These are phyloP conservation scores for Pseudoturritis turrita DNA, from an alignment of 345 rosid genomes.

Conservation along the genomic window DNA sequence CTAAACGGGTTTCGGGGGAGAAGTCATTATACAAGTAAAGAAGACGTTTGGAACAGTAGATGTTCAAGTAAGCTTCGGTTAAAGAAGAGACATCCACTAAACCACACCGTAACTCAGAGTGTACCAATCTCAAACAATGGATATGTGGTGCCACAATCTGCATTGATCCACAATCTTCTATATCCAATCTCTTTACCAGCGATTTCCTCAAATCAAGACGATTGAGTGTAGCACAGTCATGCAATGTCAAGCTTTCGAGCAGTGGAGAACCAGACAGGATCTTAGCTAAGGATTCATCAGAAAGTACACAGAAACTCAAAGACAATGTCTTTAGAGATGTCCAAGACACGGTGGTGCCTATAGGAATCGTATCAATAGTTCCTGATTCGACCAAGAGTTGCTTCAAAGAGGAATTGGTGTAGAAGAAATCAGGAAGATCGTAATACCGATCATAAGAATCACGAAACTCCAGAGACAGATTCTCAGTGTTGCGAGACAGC, in stretches of 20 bases:
- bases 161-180: not conserved
- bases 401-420: not conserved
- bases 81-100: constrained; percentile 2
- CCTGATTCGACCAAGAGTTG: not conserved
- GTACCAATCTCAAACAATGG: not conserved
- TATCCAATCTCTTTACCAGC: not conserved
- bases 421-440: not conserved
- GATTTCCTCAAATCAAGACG: constrained; percentile 4
- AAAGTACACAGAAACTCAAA: not conserved
- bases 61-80: not conserved
- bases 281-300: not conserved
- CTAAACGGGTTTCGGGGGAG: too few relatives aligned
- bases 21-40: too few relatives aligned
- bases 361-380: not conserved
- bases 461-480: not conserved
- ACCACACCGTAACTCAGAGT: not conserved
- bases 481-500: not conserved
- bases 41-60: too few relatives aligned
- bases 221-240: not conserved
- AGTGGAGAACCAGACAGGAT: constrained; percentile 2
- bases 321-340: not conserved
- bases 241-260: not conserved
- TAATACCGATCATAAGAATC: not conserved
- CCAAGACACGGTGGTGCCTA: constrained; percentile 1
- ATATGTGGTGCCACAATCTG: constrained; percentile 6